Conservation (phyloP, 2,329 filamentous ascomycete genomes). For the Ophiostoma ips region DNA sequence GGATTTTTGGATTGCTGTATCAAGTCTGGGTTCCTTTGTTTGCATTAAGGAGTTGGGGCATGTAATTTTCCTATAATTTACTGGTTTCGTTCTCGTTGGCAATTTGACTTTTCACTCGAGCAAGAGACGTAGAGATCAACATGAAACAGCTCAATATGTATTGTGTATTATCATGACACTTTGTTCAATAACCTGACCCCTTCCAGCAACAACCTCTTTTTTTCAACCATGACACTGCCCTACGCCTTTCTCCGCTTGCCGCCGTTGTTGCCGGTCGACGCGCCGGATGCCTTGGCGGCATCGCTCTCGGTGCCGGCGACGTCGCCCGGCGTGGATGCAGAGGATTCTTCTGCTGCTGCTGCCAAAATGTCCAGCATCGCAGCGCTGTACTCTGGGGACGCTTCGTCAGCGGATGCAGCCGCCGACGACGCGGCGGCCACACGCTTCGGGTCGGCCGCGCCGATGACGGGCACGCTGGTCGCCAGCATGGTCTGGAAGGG, state of each 20-base stretch:
- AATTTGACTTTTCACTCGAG: neutral
- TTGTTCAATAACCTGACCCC: no score
- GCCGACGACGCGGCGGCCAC: conserved; percentile 24
- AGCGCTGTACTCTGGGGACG: conserved; percentile 21
- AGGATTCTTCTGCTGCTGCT: no score
- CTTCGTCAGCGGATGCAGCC: conserved; percentile 23
- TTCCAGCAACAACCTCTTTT: no score
- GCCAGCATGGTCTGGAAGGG: conserved; percentile 72
- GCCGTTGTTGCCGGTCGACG: conserved; percentile 23
- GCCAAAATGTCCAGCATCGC: conserved; percentile 35
- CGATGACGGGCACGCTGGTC: conserved; percentile 50
- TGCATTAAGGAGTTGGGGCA: neutral
- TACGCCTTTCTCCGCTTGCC: conserved; percentile 32
- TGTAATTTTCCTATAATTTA: no score
- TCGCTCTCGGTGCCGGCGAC: conserved; percentile 9
- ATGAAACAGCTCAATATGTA: no score
- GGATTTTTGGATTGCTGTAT: no score
- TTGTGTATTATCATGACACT: no score
- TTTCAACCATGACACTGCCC: no score
- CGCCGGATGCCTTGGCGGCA: conserved; percentile 3
- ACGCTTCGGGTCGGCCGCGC: conserved; percentile 48
- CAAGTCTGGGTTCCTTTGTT: no score
- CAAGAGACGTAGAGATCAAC: no score
- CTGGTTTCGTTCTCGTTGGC: no score
- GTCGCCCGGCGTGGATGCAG: neutral